phyloP scores from a whole-genome alignment of 805 yeast species.

The Candida stauntonica region DNA sequence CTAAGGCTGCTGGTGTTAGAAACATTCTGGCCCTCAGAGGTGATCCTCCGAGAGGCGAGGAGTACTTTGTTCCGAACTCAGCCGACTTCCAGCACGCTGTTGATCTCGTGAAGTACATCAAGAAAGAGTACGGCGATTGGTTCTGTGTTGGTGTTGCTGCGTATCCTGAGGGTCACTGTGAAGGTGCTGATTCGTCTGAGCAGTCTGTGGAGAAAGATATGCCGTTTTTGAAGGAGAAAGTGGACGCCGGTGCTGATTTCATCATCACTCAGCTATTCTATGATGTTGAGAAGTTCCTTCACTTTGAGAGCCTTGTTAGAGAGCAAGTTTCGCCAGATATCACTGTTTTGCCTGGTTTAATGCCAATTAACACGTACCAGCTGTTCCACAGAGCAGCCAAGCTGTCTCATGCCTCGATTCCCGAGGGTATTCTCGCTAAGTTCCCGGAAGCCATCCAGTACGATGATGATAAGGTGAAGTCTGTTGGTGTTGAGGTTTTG shows the following conservation, averaged over 20 bases:
- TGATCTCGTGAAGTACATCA: slow-evolving; percentile 83
- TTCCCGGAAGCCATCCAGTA: slow-evolving; percentile 53
- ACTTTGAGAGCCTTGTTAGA: slow-evolving; percentile 54
- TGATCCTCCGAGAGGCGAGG: slow-evolving; percentile 83
- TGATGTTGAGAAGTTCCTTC: slow-evolving; percentile 73
- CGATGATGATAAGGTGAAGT: slow-evolving; percentile 79
- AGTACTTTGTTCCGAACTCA: slow-evolving; percentile 44
- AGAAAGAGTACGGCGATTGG: slow-evolving; percentile 73
- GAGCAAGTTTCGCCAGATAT: slow-evolving; percentile 38
- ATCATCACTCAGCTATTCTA: slow-evolving; percentile 88
- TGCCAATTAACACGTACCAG: slow-evolving; percentile 85
- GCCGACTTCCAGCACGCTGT: slow-evolving; percentile 65
- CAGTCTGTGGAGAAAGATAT: slow-evolving; percentile 70
- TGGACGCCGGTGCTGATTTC: slow-evolving; percentile 93
- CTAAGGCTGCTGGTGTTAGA: slow-evolving; percentile 72
- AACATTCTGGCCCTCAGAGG: slow-evolving; percentile 93
- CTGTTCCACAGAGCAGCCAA: slow-evolving; percentile 86
- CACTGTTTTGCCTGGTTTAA: slow-evolving; percentile 78
- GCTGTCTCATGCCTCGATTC: slow-evolving; percentile 82
- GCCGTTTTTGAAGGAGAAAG: slow-evolving; percentile 76
- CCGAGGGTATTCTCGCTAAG: slow-evolving; percentile 44
- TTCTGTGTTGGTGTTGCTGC: slow-evolving; percentile 96
- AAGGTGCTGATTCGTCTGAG: slow-evolving; percentile 62
- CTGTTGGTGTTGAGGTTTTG: slow-evolving; percentile 74
- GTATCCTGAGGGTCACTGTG: slow-evolving; percentile 96